Percentiles rank a stretch among this genome's conserved stretches.
phyloP scores from a whole-genome alignment of 805 yeast genomes.

The Schwanniomyces yamadae region DNA sequence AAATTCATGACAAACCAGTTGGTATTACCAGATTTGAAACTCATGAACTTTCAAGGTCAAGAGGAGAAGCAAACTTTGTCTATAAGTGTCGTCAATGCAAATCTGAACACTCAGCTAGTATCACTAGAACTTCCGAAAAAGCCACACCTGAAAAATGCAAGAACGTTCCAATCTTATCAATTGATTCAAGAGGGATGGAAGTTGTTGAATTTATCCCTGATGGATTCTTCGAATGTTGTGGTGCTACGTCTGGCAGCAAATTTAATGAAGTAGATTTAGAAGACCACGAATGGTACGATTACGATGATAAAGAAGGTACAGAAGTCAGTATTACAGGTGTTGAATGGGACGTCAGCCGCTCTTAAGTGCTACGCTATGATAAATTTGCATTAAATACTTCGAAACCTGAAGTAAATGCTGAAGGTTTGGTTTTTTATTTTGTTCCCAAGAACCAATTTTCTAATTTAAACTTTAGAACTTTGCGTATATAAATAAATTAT shows the following conservation, averaged over 20 bases:
- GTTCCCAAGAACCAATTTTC: too few relatives aligned
- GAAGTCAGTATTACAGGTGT: constrained; percentile 82
- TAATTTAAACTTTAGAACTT: too few relatives aligned
- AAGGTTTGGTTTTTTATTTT: too few relatives aligned
- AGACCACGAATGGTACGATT: constrained; percentile 92
- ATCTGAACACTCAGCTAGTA: constrained; percentile 35
- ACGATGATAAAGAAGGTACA: constrained; percentile 76
- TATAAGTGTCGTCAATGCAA: constrained; percentile 72
- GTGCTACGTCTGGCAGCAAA: constrained; percentile 48
- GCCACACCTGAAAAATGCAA: constrained; percentile 39
- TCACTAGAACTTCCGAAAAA: constrained; percentile 30
- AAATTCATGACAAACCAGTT: constrained; percentile 69
- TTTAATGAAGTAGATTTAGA: constrained; percentile 67
- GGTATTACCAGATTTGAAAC: constrained; percentile 65
- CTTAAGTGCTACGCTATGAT: neutral
- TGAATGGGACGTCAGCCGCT: constrained; percentile 57
- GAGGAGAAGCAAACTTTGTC: constrained; percentile 82
- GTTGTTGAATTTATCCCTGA: constrained; percentile 66
- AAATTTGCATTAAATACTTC: too few relatives aligned
- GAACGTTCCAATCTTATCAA: constrained; percentile 54
- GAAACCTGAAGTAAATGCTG: too few relatives aligned
- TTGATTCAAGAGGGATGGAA: constrained; percentile 87
- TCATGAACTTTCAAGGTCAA: constrained; percentile 64
- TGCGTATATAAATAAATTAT: too few relatives aligned
- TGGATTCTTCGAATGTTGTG: constrained; percentile 58